Percentiles rank a stretch among this genome's conserved stretches.
Conservation (phyloP, 306 rosid genomes). For the Elaeagnus macrophylla region DNA sequence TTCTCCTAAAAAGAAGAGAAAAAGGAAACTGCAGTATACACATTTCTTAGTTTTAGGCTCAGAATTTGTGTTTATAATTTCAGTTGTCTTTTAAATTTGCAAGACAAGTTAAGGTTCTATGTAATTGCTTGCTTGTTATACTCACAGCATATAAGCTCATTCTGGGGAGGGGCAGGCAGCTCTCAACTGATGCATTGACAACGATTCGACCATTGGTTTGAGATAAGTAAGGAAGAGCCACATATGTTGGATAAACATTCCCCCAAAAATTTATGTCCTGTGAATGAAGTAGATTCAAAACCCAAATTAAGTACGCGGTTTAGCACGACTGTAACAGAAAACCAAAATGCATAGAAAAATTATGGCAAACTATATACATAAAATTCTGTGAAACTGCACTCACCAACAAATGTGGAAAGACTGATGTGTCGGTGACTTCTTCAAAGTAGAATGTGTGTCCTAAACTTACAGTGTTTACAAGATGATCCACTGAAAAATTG, state of each 20-base stretch:
- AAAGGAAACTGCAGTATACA: too few species aligned
- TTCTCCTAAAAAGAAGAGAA: too few species aligned
- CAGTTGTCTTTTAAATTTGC: too few species aligned
- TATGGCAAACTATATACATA: background rate
- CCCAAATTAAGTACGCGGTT: background rate
- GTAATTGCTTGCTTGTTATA: background rate
- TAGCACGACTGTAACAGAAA: background rate
- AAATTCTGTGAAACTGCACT: slow-evolving; percentile 4
- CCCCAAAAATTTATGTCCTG: slow-evolving; percentile 92
- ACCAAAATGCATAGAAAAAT: background rate
- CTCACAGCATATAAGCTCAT: slow-evolving; percentile 88
- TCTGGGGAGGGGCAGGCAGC: slow-evolving; percentile 80
- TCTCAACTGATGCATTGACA: slow-evolving; percentile 71
- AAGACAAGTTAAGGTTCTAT: background rate
- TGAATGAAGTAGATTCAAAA: slow-evolving; percentile 1
- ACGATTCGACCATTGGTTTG: slow-evolving; percentile 60
- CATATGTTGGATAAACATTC: slow-evolving; percentile 71
- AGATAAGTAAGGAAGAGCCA: slow-evolving; percentile 72
- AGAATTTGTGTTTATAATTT: too few species aligned
- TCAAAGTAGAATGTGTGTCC: slow-evolving; percentile 87
- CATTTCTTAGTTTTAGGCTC: too few species aligned
- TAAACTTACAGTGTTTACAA: slow-evolving; percentile 75
- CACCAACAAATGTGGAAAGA: slow-evolving; percentile 74
- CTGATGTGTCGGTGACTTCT: slow-evolving; percentile 68
- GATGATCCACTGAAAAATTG: slow-evolving; percentile 63